Evolutionary conservation across 129 eudicot genomes (phyloP), one percentile per base, ranked within the genome.

Genomic region (Silybum marianum): DNA sequence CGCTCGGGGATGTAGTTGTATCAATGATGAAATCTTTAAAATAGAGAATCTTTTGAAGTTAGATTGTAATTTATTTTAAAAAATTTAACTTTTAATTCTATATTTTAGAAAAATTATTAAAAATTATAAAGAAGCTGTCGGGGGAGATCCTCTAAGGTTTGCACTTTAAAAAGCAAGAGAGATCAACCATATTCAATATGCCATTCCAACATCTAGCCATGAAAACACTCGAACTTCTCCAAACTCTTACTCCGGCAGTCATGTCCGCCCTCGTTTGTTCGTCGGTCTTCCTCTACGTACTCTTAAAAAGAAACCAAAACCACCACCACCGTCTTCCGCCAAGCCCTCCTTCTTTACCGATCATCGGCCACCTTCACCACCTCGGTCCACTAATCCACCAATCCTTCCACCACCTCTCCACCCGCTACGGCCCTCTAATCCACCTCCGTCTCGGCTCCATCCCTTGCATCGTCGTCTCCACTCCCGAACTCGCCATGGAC

Each of bases 321-420:
- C 70, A 32, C 21, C 82, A 70, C 70, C 70, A 32, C 21, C 82
- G 79, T 42, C 84, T 70, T 24, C 94, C 94, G 3, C 94, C 94
- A 3, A 82, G 94, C 84, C 94, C 94, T 6, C 72, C 81, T 0
- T 62, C 86, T 54, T 69, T 90, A 68, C 94, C 91, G 13, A 42
- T 90, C 60, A 82, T 90, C 71, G 94, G 94, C 63, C 88, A 90
- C 81, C 85, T 90, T 48, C 90, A 86, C 81, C 90, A 84, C 78
- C 84, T 90, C 26, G 88, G 84, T 71, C 94, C 94, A 38, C 78
- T 76, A 8, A 86, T 84, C 85, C 94, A 90, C 77, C 91, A 86
- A 0, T 81, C 89, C 24, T 81, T 90, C 72, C 83, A 84, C 85
- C 42, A 74, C 26, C 78, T 88, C 26, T 81, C 91, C 69, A 6